These are phyloP conservation scores for Ploettnerulaceae sp. DNA, from an alignment of 2,329 filamentous ascomycete genomes.

Conservation along the genomic window DNA sequence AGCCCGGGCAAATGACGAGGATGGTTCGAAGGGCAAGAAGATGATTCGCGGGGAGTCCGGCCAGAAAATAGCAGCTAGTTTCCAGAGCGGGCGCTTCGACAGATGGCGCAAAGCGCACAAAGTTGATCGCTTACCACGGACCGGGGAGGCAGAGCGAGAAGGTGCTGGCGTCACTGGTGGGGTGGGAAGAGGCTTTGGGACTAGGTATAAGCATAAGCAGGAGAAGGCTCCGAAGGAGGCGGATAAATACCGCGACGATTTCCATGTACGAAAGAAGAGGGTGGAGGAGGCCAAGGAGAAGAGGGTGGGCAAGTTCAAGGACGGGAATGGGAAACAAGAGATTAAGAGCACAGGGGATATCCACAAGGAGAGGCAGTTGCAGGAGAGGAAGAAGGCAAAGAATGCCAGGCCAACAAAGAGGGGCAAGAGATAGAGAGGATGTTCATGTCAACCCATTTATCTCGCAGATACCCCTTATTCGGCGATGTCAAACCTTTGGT, in stretches of 20 bases:
- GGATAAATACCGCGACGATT: slow-evolving; percentile 89
- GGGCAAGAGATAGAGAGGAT: slow-evolving; percentile 29
- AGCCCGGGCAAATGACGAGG: slow-evolving; percentile 83
- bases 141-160: slow-evolving; percentile 71
- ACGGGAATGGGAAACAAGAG: slow-evolving; percentile 70
- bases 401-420: slow-evolving; percentile 76
- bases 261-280: slow-evolving; percentile 83
- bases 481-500: neutral
- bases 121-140: slow-evolving; percentile 69
- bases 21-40: slow-evolving; percentile 68
- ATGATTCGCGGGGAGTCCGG: slow-evolving; percentile 87
- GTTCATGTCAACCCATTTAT: neutral
- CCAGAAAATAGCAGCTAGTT: slow-evolving; percentile 90
- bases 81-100: slow-evolving; percentile 91
- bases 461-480: slow-evolving; percentile 8
- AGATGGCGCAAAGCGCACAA: slow-evolving; percentile 85
- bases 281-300: slow-evolving; percentile 84
- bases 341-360: slow-evolving; percentile 80
- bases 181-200: slow-evolving; percentile 40
- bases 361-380: slow-evolving; percentile 70
- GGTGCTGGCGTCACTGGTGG: slow-evolving; percentile 31
- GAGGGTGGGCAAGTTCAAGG: slow-evolving; percentile 67
- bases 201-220: slow-evolving; percentile 78
- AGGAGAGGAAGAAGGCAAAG: slow-evolving; percentile 77
- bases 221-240: slow-evolving; percentile 88